Conservation (phyloP, 2,329 filamentous ascomycete species). For the Trichoderma gracile region DNA sequence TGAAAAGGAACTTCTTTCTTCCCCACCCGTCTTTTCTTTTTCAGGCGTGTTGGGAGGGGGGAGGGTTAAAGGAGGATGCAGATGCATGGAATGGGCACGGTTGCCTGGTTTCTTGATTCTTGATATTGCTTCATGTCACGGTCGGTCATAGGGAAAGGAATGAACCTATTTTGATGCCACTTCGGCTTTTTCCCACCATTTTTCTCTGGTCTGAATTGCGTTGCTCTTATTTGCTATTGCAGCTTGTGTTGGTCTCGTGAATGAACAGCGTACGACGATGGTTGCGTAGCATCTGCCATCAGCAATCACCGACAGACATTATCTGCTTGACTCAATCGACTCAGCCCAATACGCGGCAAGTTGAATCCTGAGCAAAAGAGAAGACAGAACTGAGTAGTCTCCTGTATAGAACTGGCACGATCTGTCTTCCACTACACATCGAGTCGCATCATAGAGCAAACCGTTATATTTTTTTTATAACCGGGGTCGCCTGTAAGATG, state of each 20-base stretch:
- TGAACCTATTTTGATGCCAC: conserved; percentile 37
- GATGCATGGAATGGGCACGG: conserved; percentile 36
- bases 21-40: conserved; percentile 28
- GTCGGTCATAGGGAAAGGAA: conserved; percentile 48
- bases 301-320: too few species aligned
- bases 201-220: not conserved
- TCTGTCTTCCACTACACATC: not conserved
- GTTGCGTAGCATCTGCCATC: too few species aligned
- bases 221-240: not conserved
- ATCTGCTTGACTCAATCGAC: too few species aligned
- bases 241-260: too few species aligned
- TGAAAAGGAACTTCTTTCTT: conserved; percentile 15
- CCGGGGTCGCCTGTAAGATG: not conserved
- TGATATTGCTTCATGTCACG: conserved; percentile 49
- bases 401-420: too few species aligned
- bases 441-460: not conserved
- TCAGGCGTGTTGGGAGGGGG: conserved; percentile 31
- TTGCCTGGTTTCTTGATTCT: conserved; percentile 43
- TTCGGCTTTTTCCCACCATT: conserved; percentile 4
- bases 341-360: too few species aligned
- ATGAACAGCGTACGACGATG: too few species aligned
- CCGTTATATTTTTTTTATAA: not conserved
- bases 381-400: too few species aligned
- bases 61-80: conserved; percentile 26
- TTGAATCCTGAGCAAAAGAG: too few species aligned